Base-by-base conservation (phyloP, 1,139 yeast species). In the Meyerozyma athensensis region DNA sequence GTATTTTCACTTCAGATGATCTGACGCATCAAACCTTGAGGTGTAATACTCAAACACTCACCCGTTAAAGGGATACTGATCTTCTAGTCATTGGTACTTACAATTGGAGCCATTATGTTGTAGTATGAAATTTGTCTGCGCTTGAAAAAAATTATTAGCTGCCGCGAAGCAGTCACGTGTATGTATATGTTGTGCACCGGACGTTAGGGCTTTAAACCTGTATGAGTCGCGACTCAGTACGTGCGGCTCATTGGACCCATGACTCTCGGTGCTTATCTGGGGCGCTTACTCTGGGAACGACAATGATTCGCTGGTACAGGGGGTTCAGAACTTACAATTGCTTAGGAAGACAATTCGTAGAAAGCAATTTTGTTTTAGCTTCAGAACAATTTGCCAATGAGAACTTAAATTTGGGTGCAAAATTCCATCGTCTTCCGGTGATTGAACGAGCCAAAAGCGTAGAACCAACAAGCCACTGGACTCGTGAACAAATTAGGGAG, bases 401-500 rank as follows among this genome's bases (percentile, higher is more conserved):
- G n/a, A n/a, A 13, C 14, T 9, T 13, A 24, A 12, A 12, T 3
- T n/a, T 24, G 28, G 28, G 13, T 24, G 28, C 28, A 24, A 24
- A 24, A n/a, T 7, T 24, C 13, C 28, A 14, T 14, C 4, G 7
- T 16, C 21, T 17, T 17, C 3, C 32, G 9, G 38, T 40, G 6
- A 33, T 40, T 10, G 41, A 43, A 10, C 19, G 35, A 14, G 45
- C 45, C 2, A 34, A 41, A 12, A 35, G 24, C 16, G 23, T 19
- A 13, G n/a, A 3, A 4, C 80, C 82, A 4, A 53, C 69, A 32
- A 72, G 65, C 41, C 54, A 66, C 26, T 84, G 92, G 92, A 68
- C 86, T 1, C 71, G 67, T 44, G 67, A 65, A 2, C 83, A 83
- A 50, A 70, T 84, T 37, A 54, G 62, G 12, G 72, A 74, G 35